Evolutionary conservation across 2,329 filamentous ascomycete species (phyloP), one percentile per base, ranked within the genome.

Genomic region (Rhinocladiella similis): DNA sequence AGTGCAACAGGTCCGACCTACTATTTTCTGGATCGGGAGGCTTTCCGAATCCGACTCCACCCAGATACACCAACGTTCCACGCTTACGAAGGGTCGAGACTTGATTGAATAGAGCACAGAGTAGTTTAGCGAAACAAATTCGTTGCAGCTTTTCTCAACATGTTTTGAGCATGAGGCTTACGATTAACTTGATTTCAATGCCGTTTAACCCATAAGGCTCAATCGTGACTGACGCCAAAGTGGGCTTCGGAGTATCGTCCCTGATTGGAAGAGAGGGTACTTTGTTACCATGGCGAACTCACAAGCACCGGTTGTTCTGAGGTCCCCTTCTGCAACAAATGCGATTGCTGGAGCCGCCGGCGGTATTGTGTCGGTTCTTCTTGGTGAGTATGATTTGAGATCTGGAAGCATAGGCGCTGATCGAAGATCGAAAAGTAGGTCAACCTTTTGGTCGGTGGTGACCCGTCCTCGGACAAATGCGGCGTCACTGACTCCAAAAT

Each of bases 281-380:
- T 25, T 25, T 25, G 22, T 7, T 25, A 25, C 22, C 22, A 25
- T 25, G 22, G 22, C 22, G 22, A 25, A 7, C 22, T 25, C 22
- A 46, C 42, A n/a, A 46, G 19, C 5, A 20, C 18, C 42, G 19
- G n/a, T 46, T 16, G 19, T 22, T 18, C 14, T 39, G 36, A 22
- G n/a, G n/a, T 19, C 42, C 3, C 35, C 39, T 27, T 39, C 43
- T 10, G 25, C 55, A 7, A 54, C 35, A 25, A 35, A 57, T 39
- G 33, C 50, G 10, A 19, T 54, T 12, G 55, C 55, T 16, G 55
- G 55, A 5, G 38, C 43, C 3, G 49, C 50, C 2, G 55, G 55
- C n/a, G 50, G 55, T 9, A 36, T 53, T 20, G 55, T 57, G 12
- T 53, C 55, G 16, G 50, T 54, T 22, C 50, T 53, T 16, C 50